Conservation (phyloP, 1,284 basidiomycete genomes). For the Ustilago tritici region DNA sequence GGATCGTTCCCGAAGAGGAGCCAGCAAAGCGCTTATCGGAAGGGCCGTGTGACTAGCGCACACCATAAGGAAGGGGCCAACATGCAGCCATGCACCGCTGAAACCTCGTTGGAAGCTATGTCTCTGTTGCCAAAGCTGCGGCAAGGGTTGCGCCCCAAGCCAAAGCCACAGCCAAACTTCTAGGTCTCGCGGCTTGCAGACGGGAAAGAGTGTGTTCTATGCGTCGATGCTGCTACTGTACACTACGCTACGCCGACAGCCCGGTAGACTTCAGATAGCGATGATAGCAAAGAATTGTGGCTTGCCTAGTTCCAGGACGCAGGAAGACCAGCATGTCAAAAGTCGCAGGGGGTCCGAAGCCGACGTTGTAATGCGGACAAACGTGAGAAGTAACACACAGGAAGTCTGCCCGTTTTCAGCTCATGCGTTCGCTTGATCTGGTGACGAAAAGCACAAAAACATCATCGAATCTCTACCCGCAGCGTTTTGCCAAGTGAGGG, state of each 20-base stretch:
- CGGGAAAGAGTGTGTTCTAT: not conserved
- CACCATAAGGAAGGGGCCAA: not conserved
- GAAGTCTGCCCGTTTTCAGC: constrained; percentile 5
- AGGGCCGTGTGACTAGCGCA: not conserved
- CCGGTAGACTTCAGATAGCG: not conserved
- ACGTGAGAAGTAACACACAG: not conserved
- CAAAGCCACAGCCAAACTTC: constrained; percentile 6
- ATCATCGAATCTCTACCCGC: constrained; percentile 29
- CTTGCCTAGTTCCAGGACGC: not conserved
- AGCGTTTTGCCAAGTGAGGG: not conserved
- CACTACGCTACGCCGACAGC: not conserved
- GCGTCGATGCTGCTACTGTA: not conserved
- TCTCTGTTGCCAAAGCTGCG: not conserved
- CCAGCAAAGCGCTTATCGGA: not conserved
- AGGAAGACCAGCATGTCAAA: constrained; percentile 3
- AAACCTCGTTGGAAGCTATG: not conserved
- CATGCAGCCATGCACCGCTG: not conserved
- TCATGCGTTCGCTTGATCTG: constrained; percentile 31
- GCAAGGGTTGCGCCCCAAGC: not conserved
- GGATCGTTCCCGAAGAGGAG: not conserved
- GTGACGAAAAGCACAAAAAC: constrained; percentile 16
- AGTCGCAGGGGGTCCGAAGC: constrained; percentile 6
- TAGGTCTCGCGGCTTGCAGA: constrained; percentile 1
- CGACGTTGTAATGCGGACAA: not conserved
- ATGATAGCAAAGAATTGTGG: not conserved